Evolutionary conservation across 345 rosid genomes (phyloP).

Genomic region (Linum trigynum): DNA sequence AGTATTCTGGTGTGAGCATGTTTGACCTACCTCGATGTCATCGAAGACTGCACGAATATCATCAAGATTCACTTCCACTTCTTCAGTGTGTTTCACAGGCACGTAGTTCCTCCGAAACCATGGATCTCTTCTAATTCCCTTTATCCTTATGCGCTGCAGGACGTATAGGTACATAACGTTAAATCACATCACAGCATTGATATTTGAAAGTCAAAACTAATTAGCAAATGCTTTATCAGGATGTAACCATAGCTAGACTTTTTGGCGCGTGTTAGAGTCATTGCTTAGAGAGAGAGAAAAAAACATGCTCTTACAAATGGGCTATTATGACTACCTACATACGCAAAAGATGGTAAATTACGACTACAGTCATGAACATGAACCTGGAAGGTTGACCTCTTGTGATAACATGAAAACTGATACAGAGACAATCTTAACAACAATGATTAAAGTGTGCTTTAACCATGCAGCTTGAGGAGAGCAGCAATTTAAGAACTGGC

Average conservation of each 20-base stretch:
- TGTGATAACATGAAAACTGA: not conserved
- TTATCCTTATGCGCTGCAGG: constrained; percentile 68
- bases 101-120: constrained; percentile 61
- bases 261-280: not conserved
- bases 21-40: constrained; percentile 61
- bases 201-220: constrained; percentile 1
- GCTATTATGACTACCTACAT: not conserved
- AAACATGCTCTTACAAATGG: not conserved
- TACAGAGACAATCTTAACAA: not conserved
- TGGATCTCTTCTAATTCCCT: constrained; percentile 45
- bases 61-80: constrained; percentile 61
- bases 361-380: not conserved
- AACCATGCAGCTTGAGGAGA: not conserved
- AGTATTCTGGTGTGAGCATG: constrained; percentile 1
- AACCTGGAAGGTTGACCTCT: not conserved
- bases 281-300: not conserved
- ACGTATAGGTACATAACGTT: constrained; percentile 12
- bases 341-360: not conserved
- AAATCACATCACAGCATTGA: constrained; percentile 7
- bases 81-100: constrained; percentile 43
- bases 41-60: constrained; percentile 72
- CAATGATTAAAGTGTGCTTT: not conserved
- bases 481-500: not conserved
- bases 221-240: not conserved
- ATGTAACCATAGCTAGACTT: not conserved